Evolutionary conservation across 139 green algal genomes (phyloP), one percentile per base, ranked within the genome.

Genomic region (Chlorella ohadii): DNA sequence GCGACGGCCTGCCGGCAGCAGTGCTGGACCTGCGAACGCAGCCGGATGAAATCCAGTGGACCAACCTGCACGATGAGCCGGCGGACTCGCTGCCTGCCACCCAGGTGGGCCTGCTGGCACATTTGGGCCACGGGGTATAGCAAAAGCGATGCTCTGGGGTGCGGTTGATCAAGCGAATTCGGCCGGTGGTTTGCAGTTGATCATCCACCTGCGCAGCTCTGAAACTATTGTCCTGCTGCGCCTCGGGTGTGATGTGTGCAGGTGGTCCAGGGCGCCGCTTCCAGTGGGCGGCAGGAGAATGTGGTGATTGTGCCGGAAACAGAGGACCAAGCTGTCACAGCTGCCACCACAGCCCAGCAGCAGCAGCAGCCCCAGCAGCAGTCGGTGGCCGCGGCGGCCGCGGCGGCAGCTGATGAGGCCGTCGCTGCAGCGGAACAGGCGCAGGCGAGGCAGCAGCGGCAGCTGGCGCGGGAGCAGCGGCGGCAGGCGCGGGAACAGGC

Each of bases 11-110:
- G 39, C 70, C 70, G 39, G 39, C 70, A 22, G 70, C 39, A 47
- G 70, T 47, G 39, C 70, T 77, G 39, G 39, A 59, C 70, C 81
- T 81, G 59, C 81, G 81, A 72, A 86, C 81, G 13, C 81, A 86
- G 81, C 71, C 72, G 2, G 72, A 82, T 27, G 72, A 86, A n/a
- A 34, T 86, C 22, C 71, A 82, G 72, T 86, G 59, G 59, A 86
- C 81, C 39, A 84, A 78, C 33, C 17, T n/a, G 44, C 20, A 66
- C 9, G 81, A 81, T 39, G 59, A 39, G 63, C n/a, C 65, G 0
- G 78, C 7, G 41, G 39, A 79, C n/a, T 75, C 47, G 17, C 64
- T 84, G 64, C 78, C 64, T 1, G 64, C 33, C 17, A 84, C 78
- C 17, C 78, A 77, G 78, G 78, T 66, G 64, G 13, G 59, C 23